Conservation (phyloP, 345 rosid species). For the Murraya paniculata region DNA sequence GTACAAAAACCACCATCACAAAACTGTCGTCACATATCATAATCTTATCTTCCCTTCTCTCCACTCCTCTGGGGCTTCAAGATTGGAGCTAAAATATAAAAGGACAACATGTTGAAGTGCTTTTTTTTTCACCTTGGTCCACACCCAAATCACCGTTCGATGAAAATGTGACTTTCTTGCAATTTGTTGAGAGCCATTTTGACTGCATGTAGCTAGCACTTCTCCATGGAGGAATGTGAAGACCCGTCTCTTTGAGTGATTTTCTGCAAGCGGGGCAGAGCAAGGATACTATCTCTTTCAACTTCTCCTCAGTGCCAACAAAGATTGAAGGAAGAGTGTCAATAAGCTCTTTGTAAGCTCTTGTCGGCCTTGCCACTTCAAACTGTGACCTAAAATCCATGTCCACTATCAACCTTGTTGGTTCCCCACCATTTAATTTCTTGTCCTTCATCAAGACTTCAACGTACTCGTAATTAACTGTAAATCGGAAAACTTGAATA, state of each 20-base stretch:
- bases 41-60: not conserved
- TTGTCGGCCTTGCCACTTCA: conserved; percentile 44
- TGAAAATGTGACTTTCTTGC: conserved; percentile 27
- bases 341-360: conserved; percentile 34
- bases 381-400: conserved; percentile 56
- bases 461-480: conserved; percentile 40
- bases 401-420: conserved; percentile 45
- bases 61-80: too few relatives aligned
- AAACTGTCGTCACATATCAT: not conserved
- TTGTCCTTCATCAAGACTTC: conserved; percentile 30
- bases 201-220: conserved; percentile 46
- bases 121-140: conserved; percentile 16
- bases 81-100: conserved; percentile 26
- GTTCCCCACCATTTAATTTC: not conserved
- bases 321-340: conserved; percentile 35
- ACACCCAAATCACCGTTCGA: conserved; percentile 9
- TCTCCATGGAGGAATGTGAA: conserved; percentile 57
- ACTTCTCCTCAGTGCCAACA: conserved; percentile 43
- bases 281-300: conserved; percentile 34
- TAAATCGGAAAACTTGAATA: conserved; percentile 28
- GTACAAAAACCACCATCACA: not conserved
- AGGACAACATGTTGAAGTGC: conserved; percentile 25
- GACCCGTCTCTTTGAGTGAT: conserved; percentile 41
- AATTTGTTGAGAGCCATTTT: conserved; percentile 51
- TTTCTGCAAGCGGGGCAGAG: conserved; percentile 43